phyloP scores from a whole-genome alignment of 306 rosid genomes.

The Astragalus glycyphyllos region DNA sequence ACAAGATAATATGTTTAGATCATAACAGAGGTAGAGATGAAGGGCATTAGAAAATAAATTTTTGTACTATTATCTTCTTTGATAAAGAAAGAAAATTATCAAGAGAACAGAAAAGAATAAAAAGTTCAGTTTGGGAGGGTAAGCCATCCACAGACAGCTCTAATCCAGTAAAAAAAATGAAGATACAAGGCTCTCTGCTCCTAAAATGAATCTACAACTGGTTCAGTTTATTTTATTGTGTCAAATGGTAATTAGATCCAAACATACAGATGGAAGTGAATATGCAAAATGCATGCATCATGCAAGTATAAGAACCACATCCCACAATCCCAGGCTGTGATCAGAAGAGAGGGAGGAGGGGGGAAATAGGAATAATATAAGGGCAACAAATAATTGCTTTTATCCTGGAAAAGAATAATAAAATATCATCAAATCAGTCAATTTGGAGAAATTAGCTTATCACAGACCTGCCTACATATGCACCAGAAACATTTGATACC shows the following conservation, averaged over 20 bases:
- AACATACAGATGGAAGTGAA: conserved; percentile 21
- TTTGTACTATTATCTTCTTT: background rate
- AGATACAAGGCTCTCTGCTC: conserved; percentile 13
- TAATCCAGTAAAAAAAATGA: conserved; percentile 10
- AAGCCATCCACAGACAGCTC: conserved; percentile 1
- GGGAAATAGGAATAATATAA: conserved; percentile 10
- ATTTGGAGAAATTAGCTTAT: conserved; percentile 33
- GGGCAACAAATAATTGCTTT: conserved; percentile 13
- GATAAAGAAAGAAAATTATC: conserved; percentile 28
- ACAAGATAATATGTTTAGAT: conserved; percentile 39
- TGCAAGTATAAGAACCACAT: conserved; percentile 33
- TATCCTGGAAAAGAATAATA: background rate
- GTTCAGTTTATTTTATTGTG: conserved; percentile 14
- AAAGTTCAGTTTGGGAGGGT: conserved; percentile 10
- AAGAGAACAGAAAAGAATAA: conserved; percentile 8
- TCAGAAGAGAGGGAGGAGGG: conserved; percentile 3
- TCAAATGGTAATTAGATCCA: conserved; percentile 30
- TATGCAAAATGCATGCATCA: conserved; percentile 32
- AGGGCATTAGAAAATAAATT: conserved; percentile 13
- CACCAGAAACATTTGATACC: conserved; percentile 32
- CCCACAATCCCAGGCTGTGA: background rate
- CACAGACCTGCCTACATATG: conserved; percentile 3
- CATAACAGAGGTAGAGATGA: conserved; percentile 36
- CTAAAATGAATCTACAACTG: background rate
- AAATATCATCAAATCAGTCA: conserved; percentile 28